Evolutionary conservation across 345 rosid genomes (phyloP), one percentile per base, ranked within the genome.

Genomic region (Salix exigua): DNA sequence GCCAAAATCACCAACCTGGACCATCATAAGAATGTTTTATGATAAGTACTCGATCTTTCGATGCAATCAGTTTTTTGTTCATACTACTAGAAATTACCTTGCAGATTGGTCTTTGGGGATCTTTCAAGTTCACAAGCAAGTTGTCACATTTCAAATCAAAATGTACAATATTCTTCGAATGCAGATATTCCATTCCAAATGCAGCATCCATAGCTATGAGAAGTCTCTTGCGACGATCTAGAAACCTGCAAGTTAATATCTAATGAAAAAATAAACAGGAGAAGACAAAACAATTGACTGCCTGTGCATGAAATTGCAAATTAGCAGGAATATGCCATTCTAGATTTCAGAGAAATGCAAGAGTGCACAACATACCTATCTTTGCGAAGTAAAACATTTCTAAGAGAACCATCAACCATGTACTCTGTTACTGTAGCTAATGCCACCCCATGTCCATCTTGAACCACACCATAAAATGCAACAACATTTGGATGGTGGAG

Each of bases 141-240:
- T 96, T 93, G 89, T 93, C 97, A 77, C 99, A 96, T 83, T 96
- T 96, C 82, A 96, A 81, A 89, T 96, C 98, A 72, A 96, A 96
- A 89, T 96, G 99, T 71, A 96, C 97, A 73, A 96, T 92, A 82
- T 93, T 94, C 86, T 96, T 96, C 44, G 97, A 92, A 74, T 96
- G 98, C 80, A 92, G 84, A 89, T 93, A 96, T 80, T 96, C 98
- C 98, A 96, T 96, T 72, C 99, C 99, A 83, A 96, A 93, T 37
- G 98, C 99, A 64, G 98, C 99, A 86, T 96, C 99, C 98, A 96
- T 91, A 71, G 98, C 99, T 79, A 96, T 92, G 76, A 93, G 88
- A 76, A 93, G 96, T 80, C 94, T 86, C 91, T 93, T 93, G 63
- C 94, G 91, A 33, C 87, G 95, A 87, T 96, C 99, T 64, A 96